Evolutionary conservation across 2,329 filamentous ascomycete species (phyloP).

Genomic region (Claviceps capensis): DNA sequence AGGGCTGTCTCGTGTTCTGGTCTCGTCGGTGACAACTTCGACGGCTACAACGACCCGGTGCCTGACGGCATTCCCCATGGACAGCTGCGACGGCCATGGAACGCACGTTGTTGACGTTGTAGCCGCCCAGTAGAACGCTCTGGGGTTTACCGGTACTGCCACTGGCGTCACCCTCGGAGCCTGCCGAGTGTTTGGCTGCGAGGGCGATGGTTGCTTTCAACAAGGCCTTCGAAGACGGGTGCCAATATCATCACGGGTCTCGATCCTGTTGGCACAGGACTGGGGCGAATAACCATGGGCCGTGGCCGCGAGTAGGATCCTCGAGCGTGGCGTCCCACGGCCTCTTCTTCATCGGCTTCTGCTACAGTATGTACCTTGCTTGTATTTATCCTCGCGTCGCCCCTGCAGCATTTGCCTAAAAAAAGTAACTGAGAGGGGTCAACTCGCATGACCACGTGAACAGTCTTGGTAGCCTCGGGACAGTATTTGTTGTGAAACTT

Average conservation of each 20-base stretch:
- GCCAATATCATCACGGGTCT: constrained; percentile 19
- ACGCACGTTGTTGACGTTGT: constrained; percentile 32
- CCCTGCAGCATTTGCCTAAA: too few relatives aligned
- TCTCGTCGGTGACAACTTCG: constrained; percentile 24
- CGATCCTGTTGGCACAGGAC: constrained; percentile 5
- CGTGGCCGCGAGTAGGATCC: constrained; percentile 26
- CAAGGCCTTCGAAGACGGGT: constrained; percentile 26
- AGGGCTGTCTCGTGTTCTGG: constrained; percentile 30
- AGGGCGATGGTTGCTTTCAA: constrained; percentile 17
- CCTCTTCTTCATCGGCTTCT: constrained; percentile 22
- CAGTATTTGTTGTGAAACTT: too few relatives aligned
- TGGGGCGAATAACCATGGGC: constrained; percentile 19
- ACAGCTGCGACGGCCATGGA: constrained; percentile 25
- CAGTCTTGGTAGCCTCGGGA: too few relatives aligned
- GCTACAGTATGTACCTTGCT: too few relatives aligned
- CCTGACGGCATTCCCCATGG: constrained; percentile 27
- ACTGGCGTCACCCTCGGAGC: constrained; percentile 24
- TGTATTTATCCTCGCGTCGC: too few relatives aligned
- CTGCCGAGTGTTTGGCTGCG: constrained; percentile 21
- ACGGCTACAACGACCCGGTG: constrained; percentile 15
- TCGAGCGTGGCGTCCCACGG: constrained; percentile 28
- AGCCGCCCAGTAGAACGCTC: constrained; percentile 22
- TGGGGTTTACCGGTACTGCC: constrained; percentile 25
- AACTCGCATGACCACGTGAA: too few relatives aligned
- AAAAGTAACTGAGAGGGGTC: too few relatives aligned